Evolutionary conservation across 2,329 filamentous ascomycete genomes (phyloP).

Genomic region (Fusarium coffeatum): DNA sequence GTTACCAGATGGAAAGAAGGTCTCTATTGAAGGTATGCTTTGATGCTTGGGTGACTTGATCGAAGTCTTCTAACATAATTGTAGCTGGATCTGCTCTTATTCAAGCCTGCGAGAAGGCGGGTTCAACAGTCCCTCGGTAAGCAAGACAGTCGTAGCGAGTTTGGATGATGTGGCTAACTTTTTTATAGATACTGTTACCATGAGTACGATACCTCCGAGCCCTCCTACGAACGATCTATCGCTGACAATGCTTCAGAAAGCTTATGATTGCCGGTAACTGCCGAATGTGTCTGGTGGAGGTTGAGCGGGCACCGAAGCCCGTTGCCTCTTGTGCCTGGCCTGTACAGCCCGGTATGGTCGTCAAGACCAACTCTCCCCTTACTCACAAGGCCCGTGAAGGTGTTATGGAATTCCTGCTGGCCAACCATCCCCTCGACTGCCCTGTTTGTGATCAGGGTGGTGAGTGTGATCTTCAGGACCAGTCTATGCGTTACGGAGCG

Average conservation of each 20-base stretch:
- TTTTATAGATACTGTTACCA: conserved; percentile 91
- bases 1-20: conserved; percentile 89
- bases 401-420: conserved; percentile 98
- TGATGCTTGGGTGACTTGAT: conserved; percentile 28
- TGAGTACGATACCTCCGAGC: conserved; percentile 72
- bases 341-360: conserved; percentile 97
- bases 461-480: conserved; percentile 98
- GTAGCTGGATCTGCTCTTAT: conserved; percentile 95
- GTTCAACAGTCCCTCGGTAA: conserved; percentile 86
- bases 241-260: conserved; percentile 74
- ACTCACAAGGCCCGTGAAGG: conserved; percentile 98
- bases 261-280: conserved; percentile 99
- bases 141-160: conserved; percentile 40
- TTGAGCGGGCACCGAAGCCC: conserved; percentile 94
- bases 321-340: conserved; percentile 99
- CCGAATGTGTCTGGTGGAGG: conserved; percentile 99
- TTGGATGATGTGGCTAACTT: conserved; percentile 51
- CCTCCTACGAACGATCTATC: conserved; percentile 45
- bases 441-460: conserved; percentile 99
- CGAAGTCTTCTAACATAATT: conserved; percentile 53
- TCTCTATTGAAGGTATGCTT: conserved; percentile 90
- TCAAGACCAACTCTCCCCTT: conserved; percentile 96
- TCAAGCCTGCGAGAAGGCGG: conserved; percentile 98
- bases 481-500: conserved; percentile 98
- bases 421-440: conserved; percentile 96